These are phyloP conservation scores for Starmerella bombicola DNA, from an alignment of 805 yeast species.

Conservation along the genomic window DNA sequence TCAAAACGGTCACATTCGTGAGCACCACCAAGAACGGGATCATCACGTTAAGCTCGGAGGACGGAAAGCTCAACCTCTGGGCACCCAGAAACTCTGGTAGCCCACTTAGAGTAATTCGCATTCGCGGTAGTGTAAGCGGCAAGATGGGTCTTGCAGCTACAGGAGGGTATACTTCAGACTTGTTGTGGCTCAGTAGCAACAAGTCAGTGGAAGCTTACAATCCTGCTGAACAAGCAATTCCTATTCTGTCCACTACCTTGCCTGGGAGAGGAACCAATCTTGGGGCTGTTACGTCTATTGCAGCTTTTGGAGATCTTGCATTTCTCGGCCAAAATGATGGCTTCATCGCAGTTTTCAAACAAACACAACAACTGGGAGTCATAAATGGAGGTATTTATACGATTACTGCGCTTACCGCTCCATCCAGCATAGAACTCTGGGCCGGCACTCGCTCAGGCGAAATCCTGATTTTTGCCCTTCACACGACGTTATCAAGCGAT, in stretches of 20 bases:
- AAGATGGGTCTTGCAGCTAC: neutral
- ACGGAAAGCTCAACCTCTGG: conserved; percentile 31
- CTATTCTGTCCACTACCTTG: conserved; percentile 16
- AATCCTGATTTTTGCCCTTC: conserved; percentile 28
- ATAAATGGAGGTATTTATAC: conserved; percentile 27
- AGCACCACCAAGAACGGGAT: conserved; percentile 4
- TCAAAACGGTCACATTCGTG: conserved; percentile 11
- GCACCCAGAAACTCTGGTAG: conserved; percentile 4
- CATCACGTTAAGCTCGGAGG: conserved; percentile 27
- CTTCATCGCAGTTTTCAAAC: conserved; percentile 26
- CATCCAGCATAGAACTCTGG: conserved; percentile 26
- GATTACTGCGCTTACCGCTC: conserved; percentile 24
- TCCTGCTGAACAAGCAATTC: conserved; percentile 18
- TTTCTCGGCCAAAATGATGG: conserved; percentile 35
- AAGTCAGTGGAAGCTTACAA: conserved; percentile 27
- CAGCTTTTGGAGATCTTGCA: conserved; percentile 23
- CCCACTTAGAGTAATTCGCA: neutral
- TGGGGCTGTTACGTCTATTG: conserved; percentile 18
- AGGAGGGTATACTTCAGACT: conserved; percentile 10
- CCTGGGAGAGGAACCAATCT: conserved; percentile 13
- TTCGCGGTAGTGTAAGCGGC: neutral
- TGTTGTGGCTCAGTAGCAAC: conserved; percentile 29
- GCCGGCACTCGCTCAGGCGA: conserved; percentile 31
- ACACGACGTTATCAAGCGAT: neutral
- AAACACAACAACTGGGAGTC: conserved; percentile 21